Conservation (phyloP, 2,329 filamentous ascomycete species). For the Nigrospora osmanthi region DNA sequence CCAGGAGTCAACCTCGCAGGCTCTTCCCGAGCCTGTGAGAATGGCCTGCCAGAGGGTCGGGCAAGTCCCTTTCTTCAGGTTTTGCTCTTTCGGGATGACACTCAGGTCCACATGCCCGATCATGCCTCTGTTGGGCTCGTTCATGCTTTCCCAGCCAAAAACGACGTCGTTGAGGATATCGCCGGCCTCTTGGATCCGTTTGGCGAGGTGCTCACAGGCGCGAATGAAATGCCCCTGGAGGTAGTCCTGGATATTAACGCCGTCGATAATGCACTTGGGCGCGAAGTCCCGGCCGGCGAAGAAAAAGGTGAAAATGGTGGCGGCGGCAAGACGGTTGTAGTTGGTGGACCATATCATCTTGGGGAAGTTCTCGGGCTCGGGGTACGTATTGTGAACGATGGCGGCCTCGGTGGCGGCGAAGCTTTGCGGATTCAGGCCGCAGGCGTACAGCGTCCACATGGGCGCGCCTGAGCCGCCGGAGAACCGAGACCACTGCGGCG, state of each 20-base stretch:
- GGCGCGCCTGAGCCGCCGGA: slow-evolving; percentile 92
- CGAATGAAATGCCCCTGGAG: slow-evolving; percentile 78
- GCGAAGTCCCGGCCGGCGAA: slow-evolving; percentile 88
- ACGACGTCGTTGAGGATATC: slow-evolving; percentile 81
- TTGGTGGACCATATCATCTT: slow-evolving; percentile 99
- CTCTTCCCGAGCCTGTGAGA: slow-evolving; percentile 80
- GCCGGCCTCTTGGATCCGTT: slow-evolving; percentile 80
- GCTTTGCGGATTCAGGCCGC: slow-evolving; percentile 77
- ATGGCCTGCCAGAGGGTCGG: slow-evolving; percentile 94
- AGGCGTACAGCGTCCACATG: slow-evolving; percentile 96
- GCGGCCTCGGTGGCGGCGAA: slow-evolving; percentile 86
- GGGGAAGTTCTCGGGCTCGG: slow-evolving; percentile 76
- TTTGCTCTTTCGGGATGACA: slow-evolving; percentile 76
- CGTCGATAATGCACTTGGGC: slow-evolving; percentile 91
- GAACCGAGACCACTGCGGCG: slow-evolving; percentile 75
- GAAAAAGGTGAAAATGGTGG: slow-evolving; percentile 91
- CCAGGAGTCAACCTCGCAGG: slow-evolving; percentile 86
- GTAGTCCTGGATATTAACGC: slow-evolving; percentile 93
- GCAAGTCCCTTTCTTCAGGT: slow-evolving; percentile 84
- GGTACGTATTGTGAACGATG: slow-evolving; percentile 89
- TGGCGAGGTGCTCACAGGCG: slow-evolving; percentile 74
- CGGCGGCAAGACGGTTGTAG: slow-evolving; percentile 78
- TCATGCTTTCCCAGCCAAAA: slow-evolving; percentile 93
- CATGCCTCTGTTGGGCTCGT: slow-evolving; percentile 87
- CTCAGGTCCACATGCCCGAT: slow-evolving; percentile 78